A percentile compares a stretch with the other conserved stretches of the same genome.
These are phyloP conservation scores for Primulina eburnea DNA, from an alignment of 257 asterid species.

Conservation along the genomic window DNA sequence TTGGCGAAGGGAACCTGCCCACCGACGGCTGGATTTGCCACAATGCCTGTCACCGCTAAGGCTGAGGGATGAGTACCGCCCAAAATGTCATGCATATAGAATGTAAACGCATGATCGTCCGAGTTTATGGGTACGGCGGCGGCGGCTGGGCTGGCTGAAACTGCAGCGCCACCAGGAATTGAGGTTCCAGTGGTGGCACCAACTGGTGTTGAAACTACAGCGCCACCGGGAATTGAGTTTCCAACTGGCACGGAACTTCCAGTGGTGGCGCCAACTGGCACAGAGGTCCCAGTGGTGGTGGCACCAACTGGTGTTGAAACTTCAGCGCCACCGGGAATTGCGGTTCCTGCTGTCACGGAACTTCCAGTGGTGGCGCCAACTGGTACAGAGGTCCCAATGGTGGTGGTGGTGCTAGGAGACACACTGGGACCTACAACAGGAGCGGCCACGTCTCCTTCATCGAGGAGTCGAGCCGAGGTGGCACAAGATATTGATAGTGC, in stretches of 20 bases:
- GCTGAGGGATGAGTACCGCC: constrained; percentile 88
- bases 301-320: neutral
- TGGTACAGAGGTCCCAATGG: constrained; percentile 12
- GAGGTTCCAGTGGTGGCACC: no score
- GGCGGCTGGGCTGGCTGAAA: no score
- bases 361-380: neutral
- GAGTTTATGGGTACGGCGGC: neutral
- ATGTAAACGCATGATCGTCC: constrained; percentile 50
- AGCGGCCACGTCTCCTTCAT: constrained; percentile 23
- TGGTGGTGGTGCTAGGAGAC: neutral
- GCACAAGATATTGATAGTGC: constrained; percentile 24
- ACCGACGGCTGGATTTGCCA: constrained; percentile 65
- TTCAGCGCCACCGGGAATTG: constrained; percentile 21
- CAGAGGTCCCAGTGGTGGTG: neutral
- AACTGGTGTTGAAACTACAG: neutral
- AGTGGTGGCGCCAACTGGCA: no score
- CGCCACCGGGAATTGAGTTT: constrained; percentile 20
- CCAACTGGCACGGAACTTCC: neutral
- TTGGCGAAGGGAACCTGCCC: constrained; percentile 91
- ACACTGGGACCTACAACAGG: constrained; percentile 16
- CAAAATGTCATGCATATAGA: constrained; percentile 86
- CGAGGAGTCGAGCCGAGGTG: constrained; percentile 26
- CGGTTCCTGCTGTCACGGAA: neutral
- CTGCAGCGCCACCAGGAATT: no score
- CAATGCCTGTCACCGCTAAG: constrained; percentile 74